Evolutionary conservation across 2,329 filamentous ascomycete genomes (phyloP).

Genomic region (Talaromyces marneffei): DNA sequence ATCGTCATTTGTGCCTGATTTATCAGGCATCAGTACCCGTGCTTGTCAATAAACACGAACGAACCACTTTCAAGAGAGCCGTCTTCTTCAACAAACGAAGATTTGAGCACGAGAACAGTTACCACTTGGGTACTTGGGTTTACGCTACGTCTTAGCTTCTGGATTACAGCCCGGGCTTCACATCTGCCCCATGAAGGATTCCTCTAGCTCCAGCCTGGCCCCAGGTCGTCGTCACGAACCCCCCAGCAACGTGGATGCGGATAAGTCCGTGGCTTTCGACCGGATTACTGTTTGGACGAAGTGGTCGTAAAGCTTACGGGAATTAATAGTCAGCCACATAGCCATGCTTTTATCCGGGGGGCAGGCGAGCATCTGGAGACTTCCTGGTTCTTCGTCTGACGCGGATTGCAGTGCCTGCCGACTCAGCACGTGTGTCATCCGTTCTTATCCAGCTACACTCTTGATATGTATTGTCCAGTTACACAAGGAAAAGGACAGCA

Average conservation of each 20-base stretch:
- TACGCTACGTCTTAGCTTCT: neutral
- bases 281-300: neutral
- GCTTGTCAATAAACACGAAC: neutral
- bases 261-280: neutral
- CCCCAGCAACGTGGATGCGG: neutral
- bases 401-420: too few relatives aligned
- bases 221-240: neutral
- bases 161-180: neutral
- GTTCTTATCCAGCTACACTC: too few relatives aligned
- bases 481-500: too few relatives aligned
- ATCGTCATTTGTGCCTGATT: neutral
- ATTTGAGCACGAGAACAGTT: neutral
- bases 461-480: too few relatives aligned
- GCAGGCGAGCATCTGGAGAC: too few relatives aligned
- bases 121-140: neutral
- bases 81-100: neutral
- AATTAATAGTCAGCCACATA: too few relatives aligned
- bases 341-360: too few relatives aligned
- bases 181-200: neutral
- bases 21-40: neutral
- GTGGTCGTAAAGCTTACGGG: too few relatives aligned
- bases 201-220: neutral
- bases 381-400: too few relatives aligned
- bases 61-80: neutral
- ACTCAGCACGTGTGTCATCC: too few relatives aligned